Evolutionary conservation across 2,329 filamentous ascomycete species (phyloP).

Genomic region (Penicillium verrucosum): DNA sequence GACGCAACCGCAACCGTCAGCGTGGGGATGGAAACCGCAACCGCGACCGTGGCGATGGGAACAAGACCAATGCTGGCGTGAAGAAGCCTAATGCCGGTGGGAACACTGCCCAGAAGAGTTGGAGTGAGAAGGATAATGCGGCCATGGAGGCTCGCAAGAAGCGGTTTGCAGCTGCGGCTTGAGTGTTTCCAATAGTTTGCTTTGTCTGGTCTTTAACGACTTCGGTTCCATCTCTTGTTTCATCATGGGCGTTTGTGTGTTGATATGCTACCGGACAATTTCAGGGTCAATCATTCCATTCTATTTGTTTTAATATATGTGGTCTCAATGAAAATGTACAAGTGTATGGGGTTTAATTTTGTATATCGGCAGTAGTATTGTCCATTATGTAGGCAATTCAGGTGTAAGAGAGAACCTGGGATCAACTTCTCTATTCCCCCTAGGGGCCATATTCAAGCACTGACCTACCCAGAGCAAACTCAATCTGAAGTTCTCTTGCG

Average conservation of each 20-base stretch:
- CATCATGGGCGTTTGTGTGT: slow-evolving; percentile 26
- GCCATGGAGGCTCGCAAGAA: slow-evolving; percentile 50
- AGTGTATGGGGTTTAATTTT: not conserved
- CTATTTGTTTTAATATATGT: slow-evolving; percentile 12
- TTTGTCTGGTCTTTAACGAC: not conserved
- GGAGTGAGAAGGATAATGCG: slow-evolving; percentile 42
- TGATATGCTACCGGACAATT: slow-evolving; percentile 17
- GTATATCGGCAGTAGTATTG: not conserved
- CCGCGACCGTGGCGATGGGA: slow-evolving; percentile 18
- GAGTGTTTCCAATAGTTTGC: slow-evolving; percentile 3
- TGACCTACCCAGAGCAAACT: not conserved
- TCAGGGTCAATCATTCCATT: slow-evolving; percentile 16
- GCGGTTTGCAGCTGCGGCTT: slow-evolving; percentile 41
- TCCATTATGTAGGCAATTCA: not conserved
- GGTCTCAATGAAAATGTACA: not conserved
- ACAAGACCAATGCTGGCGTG: slow-evolving; percentile 15
- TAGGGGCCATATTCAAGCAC: not conserved
- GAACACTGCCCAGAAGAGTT: slow-evolving; percentile 17
- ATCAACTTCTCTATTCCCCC: not conserved
- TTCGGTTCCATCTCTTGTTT: slow-evolving; percentile 3
- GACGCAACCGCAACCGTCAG: slow-evolving; percentile 32
- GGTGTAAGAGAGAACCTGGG: not conserved
- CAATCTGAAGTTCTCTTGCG: not conserved
- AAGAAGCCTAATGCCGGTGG: slow-evolving; percentile 18
- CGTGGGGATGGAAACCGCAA: slow-evolving; percentile 24